These are phyloP conservation scores for Amanita exitialis DNA, from an alignment of 768 basidiomycete species.

Conservation along the genomic window DNA sequence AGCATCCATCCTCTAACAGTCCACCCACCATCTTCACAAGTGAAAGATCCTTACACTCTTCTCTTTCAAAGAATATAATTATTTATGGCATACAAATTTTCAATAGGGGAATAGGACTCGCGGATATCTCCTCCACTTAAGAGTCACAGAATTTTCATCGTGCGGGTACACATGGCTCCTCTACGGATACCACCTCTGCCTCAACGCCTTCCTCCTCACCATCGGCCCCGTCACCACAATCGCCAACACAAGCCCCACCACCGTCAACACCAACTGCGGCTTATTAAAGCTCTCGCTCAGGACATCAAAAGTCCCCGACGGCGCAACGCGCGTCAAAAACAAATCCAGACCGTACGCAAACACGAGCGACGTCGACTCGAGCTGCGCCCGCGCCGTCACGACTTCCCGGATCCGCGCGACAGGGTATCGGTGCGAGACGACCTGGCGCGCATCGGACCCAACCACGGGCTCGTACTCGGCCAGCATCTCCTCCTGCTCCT, in stretches of 20 bases:
- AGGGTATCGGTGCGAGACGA: constrained; percentile 48
- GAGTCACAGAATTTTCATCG: no score
- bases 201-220: constrained; percentile 56
- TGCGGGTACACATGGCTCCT: no score
- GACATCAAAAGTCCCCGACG: constrained; percentile 88
- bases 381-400: constrained; percentile 68
- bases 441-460: constrained; percentile 52
- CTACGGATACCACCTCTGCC: constrained; percentile 65
- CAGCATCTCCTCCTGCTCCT: constrained; percentile 81
- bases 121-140: no score
- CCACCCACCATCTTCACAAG: no score
- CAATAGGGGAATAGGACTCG: no score
- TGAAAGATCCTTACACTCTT: no score
- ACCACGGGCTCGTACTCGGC: constrained; percentile 78
- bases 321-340: constrained; percentile 77
- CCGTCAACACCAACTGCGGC: constrained; percentile 77
- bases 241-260: constrained; percentile 59
- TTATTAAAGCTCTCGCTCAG: constrained; percentile 92
- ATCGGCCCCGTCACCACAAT: constrained; percentile 79
- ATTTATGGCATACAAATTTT: no score
- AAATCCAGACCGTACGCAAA: constrained; percentile 84
- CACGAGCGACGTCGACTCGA: constrained; percentile 89
- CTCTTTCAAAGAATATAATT: no score
- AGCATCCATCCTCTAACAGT: no score
- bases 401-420: constrained; percentile 62